Base-by-base conservation (phyloP, 345 rosid genomes). In the Cardamine chenopodiifolia region DNA sequence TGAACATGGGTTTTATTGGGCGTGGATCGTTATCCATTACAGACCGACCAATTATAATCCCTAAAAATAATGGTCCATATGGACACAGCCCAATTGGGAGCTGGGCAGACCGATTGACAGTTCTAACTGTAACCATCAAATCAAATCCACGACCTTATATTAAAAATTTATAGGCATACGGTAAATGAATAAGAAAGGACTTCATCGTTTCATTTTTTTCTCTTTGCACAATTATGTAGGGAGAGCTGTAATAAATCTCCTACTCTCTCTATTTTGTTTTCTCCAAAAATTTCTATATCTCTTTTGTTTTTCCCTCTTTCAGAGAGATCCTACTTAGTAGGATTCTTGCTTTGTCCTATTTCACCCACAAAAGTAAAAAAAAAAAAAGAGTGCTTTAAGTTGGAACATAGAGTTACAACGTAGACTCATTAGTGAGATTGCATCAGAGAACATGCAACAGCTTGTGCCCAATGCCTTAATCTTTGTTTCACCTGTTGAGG, bases 401-500 rank as follows among this genome's bases (percentile, higher is more conserved):
- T 39, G 68, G 52, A 68, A 50, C 66, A 22, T 40, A 49, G 23
- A 50, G 71, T 69, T 26, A n/a, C 70, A 75, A 75, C 70, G 49
- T 62, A 17, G 23, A 52, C 53, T 72, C 67, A 48, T 82, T 23
- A 76, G 59, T 55, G 71, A 22, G 81, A 83, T 40, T 83, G 86
- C 86, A 84, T 79, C 34, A 86, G 73, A 12, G 90, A 84, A 79
- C 90, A 86, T 62, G 90, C 90, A 71, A 86, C 87, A 19, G 87
- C 87, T 79, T 86, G 90, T 37, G 90, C 90, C 90, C 90, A 86
- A 71, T 84, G 87, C 82, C 90, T 74, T 64, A 86, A 70, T 66
- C 84, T 86, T 28, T 83, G 81, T 79, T 86, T 86, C 70, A 86
- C 90, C 59, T 81, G 87, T 49, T 81, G 80, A 37, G 97, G 97